Evolutionary conservation across 495 filamentous ascomycete genomes (phyloP).

Genomic region (Penicillium roqueforti): DNA sequence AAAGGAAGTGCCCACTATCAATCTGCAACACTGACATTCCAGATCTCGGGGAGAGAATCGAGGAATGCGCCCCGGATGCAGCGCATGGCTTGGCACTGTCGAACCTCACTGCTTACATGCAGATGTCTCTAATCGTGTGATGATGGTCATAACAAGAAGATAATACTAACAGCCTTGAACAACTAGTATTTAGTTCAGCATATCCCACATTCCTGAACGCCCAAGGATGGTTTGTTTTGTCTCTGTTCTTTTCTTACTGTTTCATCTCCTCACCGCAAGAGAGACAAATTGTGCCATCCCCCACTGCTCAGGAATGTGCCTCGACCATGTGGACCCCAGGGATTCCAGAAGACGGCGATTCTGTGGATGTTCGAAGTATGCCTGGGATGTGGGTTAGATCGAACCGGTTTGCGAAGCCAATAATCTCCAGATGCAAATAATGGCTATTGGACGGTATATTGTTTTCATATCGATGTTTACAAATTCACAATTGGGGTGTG

Average conservation of each 20-base stretch:
- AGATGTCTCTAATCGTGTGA: neutral
- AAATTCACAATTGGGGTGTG: constrained; percentile 1
- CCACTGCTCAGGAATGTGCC: constrained; percentile 9
- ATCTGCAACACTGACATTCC: constrained; percentile 7
- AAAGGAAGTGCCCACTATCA: neutral
- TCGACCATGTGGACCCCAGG: constrained; percentile 18
- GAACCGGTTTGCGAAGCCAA: neutral
- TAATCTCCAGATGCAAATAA: neutral
- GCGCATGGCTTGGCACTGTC: constrained; percentile 6
- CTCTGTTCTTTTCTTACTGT: neutral
- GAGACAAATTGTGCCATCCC: constrained; percentile 3
- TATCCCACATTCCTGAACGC: constrained; percentile 5
- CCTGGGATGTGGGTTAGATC: neutral
- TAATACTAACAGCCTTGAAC: neutral
- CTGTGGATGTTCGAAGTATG: constrained; percentile 4
- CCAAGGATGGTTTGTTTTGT: constrained; percentile 5
- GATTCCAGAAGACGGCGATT: constrained; percentile 17
- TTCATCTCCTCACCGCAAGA: constrained; percentile 13
- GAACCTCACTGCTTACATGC: constrained; percentile 7
- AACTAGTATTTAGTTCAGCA: constrained; percentile 1
- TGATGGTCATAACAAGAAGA: neutral
- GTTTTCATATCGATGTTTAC: neutral
- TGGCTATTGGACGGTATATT: neutral
- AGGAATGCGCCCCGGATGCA: constrained; percentile 17
- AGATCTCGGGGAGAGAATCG: neutral